These are phyloP conservation scores for Thermoascus crustaceus DNA, from an alignment of 2,329 filamentous ascomycete genomes.

Conservation along the genomic window DNA sequence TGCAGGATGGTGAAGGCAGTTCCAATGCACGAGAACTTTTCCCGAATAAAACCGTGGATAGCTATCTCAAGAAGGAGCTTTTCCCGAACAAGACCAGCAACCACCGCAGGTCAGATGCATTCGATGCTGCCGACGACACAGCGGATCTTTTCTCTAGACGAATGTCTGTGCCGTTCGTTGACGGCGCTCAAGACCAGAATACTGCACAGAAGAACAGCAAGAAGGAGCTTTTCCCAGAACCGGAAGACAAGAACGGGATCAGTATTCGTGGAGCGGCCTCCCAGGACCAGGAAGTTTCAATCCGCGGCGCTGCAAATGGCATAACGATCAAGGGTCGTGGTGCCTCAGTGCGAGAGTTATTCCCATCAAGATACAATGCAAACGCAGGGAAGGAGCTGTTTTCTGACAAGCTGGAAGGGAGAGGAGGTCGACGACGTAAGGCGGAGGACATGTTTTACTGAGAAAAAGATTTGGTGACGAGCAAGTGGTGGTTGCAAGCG, in stretches of 20 bases:
- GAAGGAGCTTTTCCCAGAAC: conserved; percentile 34
- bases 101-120: conserved; percentile 43
- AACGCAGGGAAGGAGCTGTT: conserved; percentile 66
- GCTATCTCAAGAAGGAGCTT: conserved; percentile 48
- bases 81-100: conserved; percentile 45
- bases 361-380: conserved; percentile 50
- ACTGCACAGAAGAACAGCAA: conserved; percentile 19
- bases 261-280: conserved; percentile 54
- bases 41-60: conserved; percentile 33
- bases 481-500: too few relatives aligned
- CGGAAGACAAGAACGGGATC: conserved; percentile 34
- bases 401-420: conserved; percentile 50
- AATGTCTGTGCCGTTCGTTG: conserved; percentile 43
- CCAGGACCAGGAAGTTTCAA: conserved; percentile 30
- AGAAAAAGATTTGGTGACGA: conserved; percentile 13
- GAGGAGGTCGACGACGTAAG: conserved; percentile 53
- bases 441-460: conserved; percentile 67
- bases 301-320: conserved; percentile 39
- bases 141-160: conserved; percentile 44
- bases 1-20: conserved; percentile 16
- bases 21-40: conserved; percentile 41
- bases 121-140: conserved; percentile 48
- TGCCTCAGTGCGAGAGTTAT: conserved; percentile 58
- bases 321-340: conserved; percentile 66
- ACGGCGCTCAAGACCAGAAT: conserved; percentile 30